phyloP scores from a whole-genome alignment of 352 stramenopile species.

The Phytophthora kernoviae region DNA sequence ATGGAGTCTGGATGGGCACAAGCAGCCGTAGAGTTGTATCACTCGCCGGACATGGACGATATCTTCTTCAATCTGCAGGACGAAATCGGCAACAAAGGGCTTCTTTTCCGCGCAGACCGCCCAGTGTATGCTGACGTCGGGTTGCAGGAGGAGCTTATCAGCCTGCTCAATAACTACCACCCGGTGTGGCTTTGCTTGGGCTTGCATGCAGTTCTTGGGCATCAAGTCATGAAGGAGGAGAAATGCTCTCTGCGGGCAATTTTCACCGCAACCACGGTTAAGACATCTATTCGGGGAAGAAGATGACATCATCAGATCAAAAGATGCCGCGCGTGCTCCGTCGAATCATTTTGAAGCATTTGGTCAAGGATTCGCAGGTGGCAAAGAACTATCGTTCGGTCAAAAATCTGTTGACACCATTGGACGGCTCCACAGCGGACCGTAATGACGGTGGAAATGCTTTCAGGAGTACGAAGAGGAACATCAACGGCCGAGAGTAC shows the following conservation, averaged over 20 bases:
- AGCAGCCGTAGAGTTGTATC: conserved; percentile 65
- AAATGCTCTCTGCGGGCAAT: conserved; percentile 61
- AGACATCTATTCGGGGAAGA: conserved; percentile 15
- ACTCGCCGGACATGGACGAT: conserved; percentile 52
- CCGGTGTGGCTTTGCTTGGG: conserved; percentile 91
- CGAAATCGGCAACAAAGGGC: conserved; percentile 70
- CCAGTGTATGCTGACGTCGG: conserved; percentile 92
- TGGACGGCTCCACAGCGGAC: conserved; percentile 58
- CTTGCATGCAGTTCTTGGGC: conserved; percentile 87
- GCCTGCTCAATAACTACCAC: conserved; percentile 91
- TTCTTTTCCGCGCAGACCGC: conserved; percentile 87
- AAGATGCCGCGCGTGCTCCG: conserved; percentile 66
- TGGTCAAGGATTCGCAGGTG: conserved; percentile 68
- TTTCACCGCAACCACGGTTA: conserved; percentile 38
- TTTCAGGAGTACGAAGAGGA: conserved; percentile 66
- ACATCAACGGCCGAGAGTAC: conserved; percentile 77
- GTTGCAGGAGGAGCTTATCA: conserved; percentile 84
- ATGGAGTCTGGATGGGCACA: conserved; percentile 71
- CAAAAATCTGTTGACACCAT: conserved; percentile 69
- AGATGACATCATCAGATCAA: conserved; percentile 11
- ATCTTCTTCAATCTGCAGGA: conserved; percentile 69
- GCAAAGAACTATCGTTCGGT: conserved; percentile 69
- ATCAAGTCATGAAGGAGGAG: conserved; percentile 56
- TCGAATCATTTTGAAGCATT: conserved; percentile 67
- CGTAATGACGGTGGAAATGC: conserved; percentile 42